Percentiles rank a stretch among this genome's conserved stretches.
These are phyloP conservation scores for Moringa oleifera DNA, from an alignment of 345 rosid species.

Conservation along the genomic window DNA sequence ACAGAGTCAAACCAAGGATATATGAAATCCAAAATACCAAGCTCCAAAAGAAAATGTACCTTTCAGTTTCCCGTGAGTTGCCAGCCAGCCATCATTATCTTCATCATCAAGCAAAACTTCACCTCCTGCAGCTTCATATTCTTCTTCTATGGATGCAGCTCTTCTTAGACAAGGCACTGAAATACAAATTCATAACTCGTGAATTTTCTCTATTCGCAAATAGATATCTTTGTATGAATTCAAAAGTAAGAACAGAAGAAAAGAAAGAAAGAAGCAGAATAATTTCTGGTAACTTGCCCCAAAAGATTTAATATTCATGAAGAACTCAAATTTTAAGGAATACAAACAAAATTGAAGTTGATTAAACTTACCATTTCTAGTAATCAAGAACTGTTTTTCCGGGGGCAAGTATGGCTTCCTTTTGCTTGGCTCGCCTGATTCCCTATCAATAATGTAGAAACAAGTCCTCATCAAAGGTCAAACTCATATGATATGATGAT, in stretches of 20 bases:
- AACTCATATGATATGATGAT: neutral
- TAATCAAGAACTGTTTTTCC: conserved; percentile 88
- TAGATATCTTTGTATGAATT: too few species aligned
- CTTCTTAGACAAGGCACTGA: conserved; percentile 89
- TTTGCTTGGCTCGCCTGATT: conserved; percentile 91
- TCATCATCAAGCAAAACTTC: conserved; percentile 92
- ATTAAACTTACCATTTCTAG: conserved; percentile 70
- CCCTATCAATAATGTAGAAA: conserved; percentile 42
- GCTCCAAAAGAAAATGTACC: conserved; percentile 30
- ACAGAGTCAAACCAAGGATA: conserved; percentile 8
- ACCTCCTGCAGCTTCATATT: conserved; percentile 93
- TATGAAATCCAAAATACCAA: neutral
- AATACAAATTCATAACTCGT: neutral
- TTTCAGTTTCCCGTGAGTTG: conserved; percentile 96
- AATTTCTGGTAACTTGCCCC: neutral
- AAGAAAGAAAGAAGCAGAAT: neutral
- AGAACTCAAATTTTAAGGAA: neutral
- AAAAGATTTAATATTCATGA: neutral
- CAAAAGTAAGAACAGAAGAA: neutral
- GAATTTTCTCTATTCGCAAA: too few species aligned
- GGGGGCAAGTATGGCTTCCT: conserved; percentile 80
- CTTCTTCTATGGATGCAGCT: conserved; percentile 91
- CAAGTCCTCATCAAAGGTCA: neutral
- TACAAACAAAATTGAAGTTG: neutral
- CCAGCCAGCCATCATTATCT: conserved; percentile 96